Evolutionary conservation across 495 filamentous ascomycete genomes (phyloP).

Genomic region (Annulohypoxylon bovei): DNA sequence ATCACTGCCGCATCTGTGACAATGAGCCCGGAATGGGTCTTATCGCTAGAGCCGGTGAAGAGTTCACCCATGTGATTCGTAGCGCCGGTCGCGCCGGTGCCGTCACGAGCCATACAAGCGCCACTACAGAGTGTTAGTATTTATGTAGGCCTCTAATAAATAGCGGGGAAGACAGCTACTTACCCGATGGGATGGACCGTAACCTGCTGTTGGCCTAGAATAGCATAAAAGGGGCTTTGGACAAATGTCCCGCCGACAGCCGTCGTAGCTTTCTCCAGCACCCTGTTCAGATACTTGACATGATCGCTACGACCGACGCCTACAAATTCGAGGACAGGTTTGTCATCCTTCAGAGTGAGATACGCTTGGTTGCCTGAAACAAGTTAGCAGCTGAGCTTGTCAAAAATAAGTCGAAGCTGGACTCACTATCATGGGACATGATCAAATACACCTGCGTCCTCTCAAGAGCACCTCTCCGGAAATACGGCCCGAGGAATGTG

Average conservation of each 20-base stretch:
- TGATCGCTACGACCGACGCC: constrained; percentile 65
- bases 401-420: background rate
- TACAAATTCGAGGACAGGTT: constrained; percentile 66
- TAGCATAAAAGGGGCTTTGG: constrained; percentile 64
- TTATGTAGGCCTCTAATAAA: background rate
- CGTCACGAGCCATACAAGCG: constrained; percentile 69
- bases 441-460: constrained; percentile 73
- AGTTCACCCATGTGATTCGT: constrained; percentile 71
- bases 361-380: constrained; percentile 64
- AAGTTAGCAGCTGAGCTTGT: constrained; percentile 6
- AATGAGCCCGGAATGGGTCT: constrained; percentile 66
- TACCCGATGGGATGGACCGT: constrained; percentile 75
- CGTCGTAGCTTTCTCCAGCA: constrained; percentile 62
- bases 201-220: constrained; percentile 65
- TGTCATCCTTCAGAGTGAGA: constrained; percentile 67
- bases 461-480: constrained; percentile 62
- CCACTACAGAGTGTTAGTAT: constrained; percentile 52
- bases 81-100: constrained; percentile 65
- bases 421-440: constrained; percentile 73
- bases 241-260: constrained; percentile 67
- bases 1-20: constrained; percentile 72
- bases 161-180: constrained; percentile 20
- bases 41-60: constrained; percentile 61
- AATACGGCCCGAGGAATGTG: constrained; percentile 66
- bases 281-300: constrained; percentile 61